A percentile compares a stretch with the other conserved stretches of the same genome.
Conservation (phyloP, 2,329 filamentous ascomycete species). For the Calonectria henricotiae region DNA sequence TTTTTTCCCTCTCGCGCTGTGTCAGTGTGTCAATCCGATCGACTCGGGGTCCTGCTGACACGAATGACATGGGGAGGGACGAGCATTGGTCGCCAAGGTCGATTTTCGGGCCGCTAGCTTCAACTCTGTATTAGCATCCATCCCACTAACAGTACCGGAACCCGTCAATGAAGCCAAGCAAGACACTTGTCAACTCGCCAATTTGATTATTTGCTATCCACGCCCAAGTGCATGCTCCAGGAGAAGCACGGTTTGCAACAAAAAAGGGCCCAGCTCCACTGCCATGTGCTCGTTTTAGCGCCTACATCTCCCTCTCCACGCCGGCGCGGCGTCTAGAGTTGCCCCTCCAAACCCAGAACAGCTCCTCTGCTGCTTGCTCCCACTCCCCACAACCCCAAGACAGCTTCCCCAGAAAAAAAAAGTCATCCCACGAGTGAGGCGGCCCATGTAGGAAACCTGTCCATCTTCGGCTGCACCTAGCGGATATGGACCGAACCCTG, state of each 20-base stretch:
- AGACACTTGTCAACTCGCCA: not conserved
- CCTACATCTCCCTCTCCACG: constrained; percentile 1
- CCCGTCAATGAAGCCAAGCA: constrained; percentile 2
- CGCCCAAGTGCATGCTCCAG: constrained; percentile 3
- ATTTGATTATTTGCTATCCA: not conserved
- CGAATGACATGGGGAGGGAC: not conserved
- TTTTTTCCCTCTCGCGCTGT: not conserved
- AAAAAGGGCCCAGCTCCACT: not conserved
- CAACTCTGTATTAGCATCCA: constrained; percentile 15
- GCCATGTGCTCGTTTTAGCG: constrained; percentile 20
- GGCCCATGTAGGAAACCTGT: constrained; percentile 14
- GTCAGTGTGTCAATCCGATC: not conserved
- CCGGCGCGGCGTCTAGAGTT: constrained; percentile 37
- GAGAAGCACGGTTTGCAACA: constrained; percentile 3
- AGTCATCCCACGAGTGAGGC: constrained; percentile 17
- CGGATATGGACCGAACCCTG: constrained; percentile 43
- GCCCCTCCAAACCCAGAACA: constrained; percentile 34
- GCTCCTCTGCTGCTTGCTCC: constrained; percentile 2
- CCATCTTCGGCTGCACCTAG: constrained; percentile 46
- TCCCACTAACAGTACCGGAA: not conserved
- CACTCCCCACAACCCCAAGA: constrained; percentile 31
- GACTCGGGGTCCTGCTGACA: not conserved
- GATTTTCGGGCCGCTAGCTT: constrained; percentile 16
- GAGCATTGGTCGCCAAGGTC: not conserved
- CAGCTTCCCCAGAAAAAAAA: constrained; percentile 26